Base-by-base conservation (phyloP, 768 basidiomycete genomes). In the Gelatoporia subvermispora region DNA sequence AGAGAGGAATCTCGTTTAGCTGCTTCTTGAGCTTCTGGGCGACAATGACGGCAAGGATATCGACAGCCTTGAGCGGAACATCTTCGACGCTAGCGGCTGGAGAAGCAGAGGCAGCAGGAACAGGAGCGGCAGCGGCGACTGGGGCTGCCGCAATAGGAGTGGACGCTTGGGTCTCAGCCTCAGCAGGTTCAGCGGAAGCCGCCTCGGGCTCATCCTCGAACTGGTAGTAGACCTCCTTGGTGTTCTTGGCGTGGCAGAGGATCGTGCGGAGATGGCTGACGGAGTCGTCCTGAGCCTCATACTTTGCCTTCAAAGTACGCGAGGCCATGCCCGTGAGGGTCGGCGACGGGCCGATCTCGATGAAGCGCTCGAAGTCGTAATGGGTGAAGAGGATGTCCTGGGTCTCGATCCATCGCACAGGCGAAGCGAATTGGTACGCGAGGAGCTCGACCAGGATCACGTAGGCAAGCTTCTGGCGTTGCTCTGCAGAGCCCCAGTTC, bases 401-500 rank as follows among this genome's bases (percentile, higher is more conserved):
- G 0, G 95, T 99, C 72, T 98, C 90, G 60, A 99, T 99, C 96
- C 96, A 99, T 43, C 94, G 88, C 17, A 99, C 95, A 7, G 96
- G 94, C 1, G 95, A 98, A 0, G 95, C 94, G 59, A 95, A 98
- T 65, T 99, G 96, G 64, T 99, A 99, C 13, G 96, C 92, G 42
- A 99, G 77, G 40, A 98, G 81, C 64, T 99, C 96, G 53, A 98
- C 93, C 49, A 99, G 83, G 62, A 97, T 94, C 57, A 85, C 86
- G 65, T 98, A 99, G 0, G 96, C 93, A 41, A 99, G 79, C 60
- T 89, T 86, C 68, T 97, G 93, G 41, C 93, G 88, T 55, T 93
- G 88, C 47, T 83, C 86, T 9, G 74, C 61, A 21, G 78, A 74
- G 21, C 72, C 88, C 96, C 96, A 99, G 49, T 78, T 73, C 45